These are phyloP conservation scores for Eimeria necatrix DNA, from an alignment of 169 alveolate species.

Conservation along the genomic window DNA sequence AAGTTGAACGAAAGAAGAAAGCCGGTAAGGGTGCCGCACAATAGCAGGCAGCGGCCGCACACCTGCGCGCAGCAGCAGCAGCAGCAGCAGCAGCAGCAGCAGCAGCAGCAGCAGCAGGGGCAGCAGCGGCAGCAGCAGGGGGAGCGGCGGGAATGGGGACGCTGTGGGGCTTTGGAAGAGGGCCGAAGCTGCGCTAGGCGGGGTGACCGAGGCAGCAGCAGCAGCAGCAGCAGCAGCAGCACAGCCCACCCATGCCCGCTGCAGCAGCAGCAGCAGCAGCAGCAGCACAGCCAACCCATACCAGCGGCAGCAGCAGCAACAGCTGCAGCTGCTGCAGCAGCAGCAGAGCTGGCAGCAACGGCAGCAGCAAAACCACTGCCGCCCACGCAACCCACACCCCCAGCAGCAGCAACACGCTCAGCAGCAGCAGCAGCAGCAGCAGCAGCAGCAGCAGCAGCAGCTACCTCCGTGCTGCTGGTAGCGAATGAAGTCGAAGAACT, in stretches of 20 bases:
- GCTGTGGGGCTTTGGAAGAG: too few relatives aligned
- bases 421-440: neutral
- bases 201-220: neutral
- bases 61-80: neutral
- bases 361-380: neutral
- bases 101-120: neutral
- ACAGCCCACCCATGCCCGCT: neutral
- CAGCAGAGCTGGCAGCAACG: neutral
- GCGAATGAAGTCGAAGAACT: conserved; percentile 81
- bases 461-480: conserved; percentile 77
- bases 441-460: too few relatives aligned
- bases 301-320: conserved; percentile 17
- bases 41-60: conserved; percentile 76
- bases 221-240: neutral
- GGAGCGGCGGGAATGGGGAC: too few relatives aligned
- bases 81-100: neutral
- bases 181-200: too few relatives aligned
- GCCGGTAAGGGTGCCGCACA: conserved; percentile 71
- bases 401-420: neutral
- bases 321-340: conserved; percentile 17
- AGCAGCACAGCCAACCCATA: neutral
- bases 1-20: conserved; percentile 74
- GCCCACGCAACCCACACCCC: too few relatives aligned
- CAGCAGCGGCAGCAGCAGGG: neutral
- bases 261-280: neutral